These are phyloP conservation scores for Cystobasidium pallidum DNA, from an alignment of 1,284 basidiomycete genomes.

Conservation along the genomic window DNA sequence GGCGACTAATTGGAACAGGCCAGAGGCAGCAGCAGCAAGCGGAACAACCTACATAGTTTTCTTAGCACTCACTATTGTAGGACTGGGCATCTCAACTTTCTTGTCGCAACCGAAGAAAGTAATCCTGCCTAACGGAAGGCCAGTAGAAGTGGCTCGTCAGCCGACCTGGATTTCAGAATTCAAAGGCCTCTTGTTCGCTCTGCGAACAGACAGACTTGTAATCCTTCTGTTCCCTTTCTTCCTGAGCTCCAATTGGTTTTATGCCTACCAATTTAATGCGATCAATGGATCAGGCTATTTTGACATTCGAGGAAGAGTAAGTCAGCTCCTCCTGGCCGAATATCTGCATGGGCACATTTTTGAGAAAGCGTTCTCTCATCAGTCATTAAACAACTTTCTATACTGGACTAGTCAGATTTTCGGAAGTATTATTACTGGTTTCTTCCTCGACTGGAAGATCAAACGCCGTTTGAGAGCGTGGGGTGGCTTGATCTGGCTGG, in stretches of 20 bases:
- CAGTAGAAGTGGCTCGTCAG: slow-evolving; percentile 50
- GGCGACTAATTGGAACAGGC: slow-evolving; percentile 37
- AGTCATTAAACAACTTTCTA: slow-evolving; percentile 55
- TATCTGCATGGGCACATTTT: slow-evolving; percentile 45
- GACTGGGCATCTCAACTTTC: slow-evolving; percentile 39
- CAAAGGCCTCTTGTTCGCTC: slow-evolving; percentile 46
- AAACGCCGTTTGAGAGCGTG: slow-evolving; percentile 26
- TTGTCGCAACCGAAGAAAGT: slow-evolving; percentile 47
- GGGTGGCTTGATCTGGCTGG: slow-evolving; percentile 21
- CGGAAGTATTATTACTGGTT: slow-evolving; percentile 60
- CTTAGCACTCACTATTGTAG: slow-evolving; percentile 46
- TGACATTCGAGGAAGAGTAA: slow-evolving; percentile 25
- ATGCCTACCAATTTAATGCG: slow-evolving; percentile 45
- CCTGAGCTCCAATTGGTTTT: slow-evolving; percentile 52
- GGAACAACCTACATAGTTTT: slow-evolving; percentile 50
- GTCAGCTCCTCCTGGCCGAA: not conserved
- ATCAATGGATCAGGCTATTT: slow-evolving; percentile 39
- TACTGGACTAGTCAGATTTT: slow-evolving; percentile 56
- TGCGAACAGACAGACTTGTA: slow-evolving; percentile 49
- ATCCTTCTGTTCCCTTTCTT: slow-evolving; percentile 52
- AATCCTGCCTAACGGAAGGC: slow-evolving; percentile 50
- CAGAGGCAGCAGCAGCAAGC: slow-evolving; percentile 24
- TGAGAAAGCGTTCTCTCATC: slow-evolving; percentile 46
- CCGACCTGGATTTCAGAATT: slow-evolving; percentile 52
- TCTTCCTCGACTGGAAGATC: slow-evolving; percentile 40